Evolutionary conservation across 129 eudicot species (phyloP), one percentile per base, ranked within the genome.

Genomic region (Lactuca saligna): DNA sequence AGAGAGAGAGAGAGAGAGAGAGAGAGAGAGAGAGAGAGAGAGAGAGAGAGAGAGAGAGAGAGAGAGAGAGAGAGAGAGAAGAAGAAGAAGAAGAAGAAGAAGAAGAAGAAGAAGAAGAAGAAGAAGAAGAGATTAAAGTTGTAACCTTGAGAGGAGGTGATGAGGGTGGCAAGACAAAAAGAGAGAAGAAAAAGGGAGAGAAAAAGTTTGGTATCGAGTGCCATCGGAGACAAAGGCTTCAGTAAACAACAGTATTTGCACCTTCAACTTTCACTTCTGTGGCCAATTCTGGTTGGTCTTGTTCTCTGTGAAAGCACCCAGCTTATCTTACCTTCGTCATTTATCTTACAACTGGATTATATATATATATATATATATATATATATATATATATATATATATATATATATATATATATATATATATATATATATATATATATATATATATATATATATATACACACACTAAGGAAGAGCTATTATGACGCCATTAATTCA

Each of bases 201-300:
- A 61, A 55, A 64, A 17, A 48, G 57, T 42, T 71, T 63, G 34
- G 17, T 58, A 8, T 44, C 66, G 15, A 68, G 76, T 79, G 93
- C 88, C 96, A 89, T 83, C 78, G 73, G 78, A 61, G 83, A 72
- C 75, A 71, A 63, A 58, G 44, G 42, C 6, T 38, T 41, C 69
- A 42, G 82, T 38, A 61, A 13, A n/a, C 10, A 44, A 60, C 53
- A 53, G 41, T 48, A 31, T 56, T 57, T 69, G 11, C 31, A 65
- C 66, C 56, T 69, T 80, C 70, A 66, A 54, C 20, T 56, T 57
- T 71, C 42, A 39, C 58, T 57, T 38, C 60, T 59, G 81, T 81
- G 87, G 85, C 86, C 82, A 6, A 72, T 63, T 68, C 78, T 84
- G 85, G 77, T 85, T 88, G 87, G 92, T 78, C 84, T 86, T 79